Evolutionary conservation across 1,139 yeast genomes (phyloP).

Genomic region (Diutina mesorugosa): DNA sequence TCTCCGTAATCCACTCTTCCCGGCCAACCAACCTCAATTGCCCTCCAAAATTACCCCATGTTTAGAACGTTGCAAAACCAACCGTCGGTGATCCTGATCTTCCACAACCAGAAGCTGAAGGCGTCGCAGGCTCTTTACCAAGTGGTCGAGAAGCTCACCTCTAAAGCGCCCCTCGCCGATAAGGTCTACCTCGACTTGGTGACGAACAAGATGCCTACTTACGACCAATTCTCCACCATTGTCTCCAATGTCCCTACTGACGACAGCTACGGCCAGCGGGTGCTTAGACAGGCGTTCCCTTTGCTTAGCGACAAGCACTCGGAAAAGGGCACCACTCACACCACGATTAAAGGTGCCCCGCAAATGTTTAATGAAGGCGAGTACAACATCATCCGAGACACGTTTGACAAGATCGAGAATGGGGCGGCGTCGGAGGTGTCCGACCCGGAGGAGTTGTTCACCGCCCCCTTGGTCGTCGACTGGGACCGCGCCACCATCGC

Average conservation of each 20-base stretch:
- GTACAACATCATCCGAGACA: conserved; percentile 26
- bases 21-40: not conserved
- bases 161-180: conserved; percentile 13
- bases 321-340: conserved; percentile 8
- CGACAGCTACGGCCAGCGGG: conserved; percentile 8
- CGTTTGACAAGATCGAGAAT: conserved; percentile 18
- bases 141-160: conserved; percentile 19
- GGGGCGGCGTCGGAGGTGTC: conserved; percentile 13
- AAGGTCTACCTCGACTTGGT: conserved; percentile 25
- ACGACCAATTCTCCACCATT: conserved; percentile 25
- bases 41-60: not conserved
- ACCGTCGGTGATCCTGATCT: conserved; percentile 31
- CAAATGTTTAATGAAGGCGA: conserved; percentile 27
- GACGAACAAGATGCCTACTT: conserved; percentile 31
- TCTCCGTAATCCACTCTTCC: not conserved
- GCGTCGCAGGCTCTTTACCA: conserved; percentile 20
- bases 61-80: conserved; percentile 32
- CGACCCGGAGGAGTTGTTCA: conserved; percentile 23
- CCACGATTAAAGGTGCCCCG: conserved; percentile 14
- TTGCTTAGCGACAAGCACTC: conserved; percentile 18
- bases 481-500: conserved; percentile 37
- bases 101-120: conserved; percentile 26
- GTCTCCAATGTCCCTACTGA: conserved; percentile 14
- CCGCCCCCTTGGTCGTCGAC: conserved; percentile 32
- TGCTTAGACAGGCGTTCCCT: conserved; percentile 24